Evolutionary conservation across 2,329 filamentous ascomycete genomes (phyloP).

Genomic region (Huntiella decipiens): DNA sequence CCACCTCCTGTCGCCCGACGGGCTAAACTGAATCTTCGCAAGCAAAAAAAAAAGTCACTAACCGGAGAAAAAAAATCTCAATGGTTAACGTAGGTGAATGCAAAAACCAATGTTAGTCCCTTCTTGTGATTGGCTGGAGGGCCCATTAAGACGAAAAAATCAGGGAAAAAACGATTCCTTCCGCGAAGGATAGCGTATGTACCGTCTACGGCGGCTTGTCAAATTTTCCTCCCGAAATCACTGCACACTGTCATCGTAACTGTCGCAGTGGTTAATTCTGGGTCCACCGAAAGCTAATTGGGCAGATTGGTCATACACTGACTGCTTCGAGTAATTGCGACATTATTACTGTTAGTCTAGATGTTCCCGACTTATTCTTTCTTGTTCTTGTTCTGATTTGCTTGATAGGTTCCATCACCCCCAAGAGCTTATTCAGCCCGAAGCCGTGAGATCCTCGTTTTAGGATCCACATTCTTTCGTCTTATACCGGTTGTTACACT

Average conservation of each 20-base stretch:
- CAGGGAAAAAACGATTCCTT: neutral
- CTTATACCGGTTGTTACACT: neutral
- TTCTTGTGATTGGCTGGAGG: neutral
- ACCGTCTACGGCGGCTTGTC: neutral
- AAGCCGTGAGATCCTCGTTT: conserved; percentile 1
- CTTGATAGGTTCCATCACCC: conserved; percentile 1
- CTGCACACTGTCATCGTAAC: neutral
- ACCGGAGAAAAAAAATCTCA: too few relatives aligned
- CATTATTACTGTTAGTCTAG: too few relatives aligned
- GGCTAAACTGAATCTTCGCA: too few relatives aligned
- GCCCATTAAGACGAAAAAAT: too few relatives aligned
- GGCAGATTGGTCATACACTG: conserved; percentile 1
- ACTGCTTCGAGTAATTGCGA: neutral
- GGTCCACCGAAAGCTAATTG: neutral
- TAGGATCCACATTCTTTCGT: conserved; percentile 1
- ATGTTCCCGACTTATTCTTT: neutral
- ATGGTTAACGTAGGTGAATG: neutral
- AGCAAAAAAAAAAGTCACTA: too few relatives aligned
- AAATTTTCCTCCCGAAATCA: conserved; percentile 1
- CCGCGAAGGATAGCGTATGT: neutral
- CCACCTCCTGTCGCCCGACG: too few relatives aligned
- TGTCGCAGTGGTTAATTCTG: conserved; percentile 1
- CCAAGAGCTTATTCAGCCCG: conserved; percentile 2
- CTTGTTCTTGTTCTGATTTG: conserved; percentile 3
- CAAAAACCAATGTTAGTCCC: conserved; percentile 1